phyloP scores from a whole-genome alignment of 1,284 basidiomycete species.

The Macrocystidia cucumis region DNA sequence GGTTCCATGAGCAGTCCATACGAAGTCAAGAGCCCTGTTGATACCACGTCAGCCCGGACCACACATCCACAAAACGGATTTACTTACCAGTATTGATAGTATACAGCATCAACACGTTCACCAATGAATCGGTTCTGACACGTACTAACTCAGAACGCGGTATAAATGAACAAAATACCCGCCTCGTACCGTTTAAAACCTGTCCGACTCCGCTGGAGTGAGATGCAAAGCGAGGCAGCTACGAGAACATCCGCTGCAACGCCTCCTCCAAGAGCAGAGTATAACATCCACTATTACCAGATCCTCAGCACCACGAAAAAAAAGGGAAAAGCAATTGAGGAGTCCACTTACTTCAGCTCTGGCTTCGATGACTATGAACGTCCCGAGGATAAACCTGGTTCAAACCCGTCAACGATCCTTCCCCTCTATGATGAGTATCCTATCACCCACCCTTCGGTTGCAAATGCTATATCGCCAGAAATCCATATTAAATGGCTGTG shows the following conservation, averaged over 20 bases:
- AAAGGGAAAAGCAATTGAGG: conserved; percentile 10
- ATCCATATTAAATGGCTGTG: neutral
- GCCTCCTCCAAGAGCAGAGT: conserved; percentile 13
- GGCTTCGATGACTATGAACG: conserved; percentile 12
- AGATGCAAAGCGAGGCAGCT: conserved; percentile 13
- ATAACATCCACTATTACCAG: conserved; percentile 11
- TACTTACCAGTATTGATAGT: conserved; percentile 22
- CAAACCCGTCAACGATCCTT: neutral
- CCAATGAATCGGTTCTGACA: conserved; percentile 19
- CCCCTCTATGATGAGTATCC: neutral
- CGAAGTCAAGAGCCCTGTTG: conserved; percentile 10
- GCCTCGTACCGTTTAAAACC: conserved; percentile 14
- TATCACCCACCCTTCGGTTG: conserved; percentile 12
- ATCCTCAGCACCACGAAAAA: neutral
- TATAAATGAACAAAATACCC: neutral
- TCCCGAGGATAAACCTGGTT: neutral
- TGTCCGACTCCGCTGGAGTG: conserved; percentile 12
- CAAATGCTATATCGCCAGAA: conserved; percentile 11
- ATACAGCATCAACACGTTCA: conserved; percentile 22
- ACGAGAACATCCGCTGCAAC: conserved; percentile 15
- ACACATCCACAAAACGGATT: neutral
- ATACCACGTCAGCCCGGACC: neutral
- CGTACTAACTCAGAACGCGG: neutral
- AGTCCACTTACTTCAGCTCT: conserved; percentile 10
- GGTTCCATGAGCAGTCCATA: neutral